These are phyloP conservation scores for Dioscorea dumetorum DNA, from an alignment of 106 monocot genomes.

Conservation along the genomic window DNA sequence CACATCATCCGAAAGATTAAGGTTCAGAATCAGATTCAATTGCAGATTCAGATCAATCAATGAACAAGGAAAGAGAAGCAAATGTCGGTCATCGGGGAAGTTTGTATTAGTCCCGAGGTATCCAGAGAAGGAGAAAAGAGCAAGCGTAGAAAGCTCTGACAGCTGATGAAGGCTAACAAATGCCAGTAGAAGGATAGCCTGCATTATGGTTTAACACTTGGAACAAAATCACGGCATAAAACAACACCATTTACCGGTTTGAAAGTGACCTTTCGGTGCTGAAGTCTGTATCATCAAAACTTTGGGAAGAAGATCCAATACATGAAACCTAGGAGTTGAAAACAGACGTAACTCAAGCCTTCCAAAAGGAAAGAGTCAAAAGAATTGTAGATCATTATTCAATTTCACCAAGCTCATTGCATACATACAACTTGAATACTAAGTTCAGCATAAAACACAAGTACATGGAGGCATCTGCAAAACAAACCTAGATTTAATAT, in stretches of 20 bases:
- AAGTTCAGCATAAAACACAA: conserved; percentile 10
- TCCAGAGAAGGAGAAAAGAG: background rate
- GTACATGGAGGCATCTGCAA: conserved; percentile 4
- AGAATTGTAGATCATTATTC: conserved; percentile 4
- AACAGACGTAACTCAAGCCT: background rate
- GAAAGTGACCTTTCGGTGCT: background rate
- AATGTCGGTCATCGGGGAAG: background rate
- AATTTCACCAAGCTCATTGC: conserved; percentile 23
- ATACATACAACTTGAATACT: conserved; percentile 1
- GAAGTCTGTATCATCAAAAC: conserved; percentile 20
- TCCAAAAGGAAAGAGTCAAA: background rate
- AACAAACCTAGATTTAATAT: too few species aligned
- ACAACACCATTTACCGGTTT: background rate
- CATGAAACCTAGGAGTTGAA: conserved; percentile 16
- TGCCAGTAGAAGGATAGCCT: background rate
- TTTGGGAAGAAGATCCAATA: conserved; percentile 22
- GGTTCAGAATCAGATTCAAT: background rate
- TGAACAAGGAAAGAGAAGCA: background rate
- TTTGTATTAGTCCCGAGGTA: background rate
- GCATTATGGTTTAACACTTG: background rate
- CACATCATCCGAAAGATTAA: background rate
- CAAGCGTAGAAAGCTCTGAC: too few species aligned
- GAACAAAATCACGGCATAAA: conserved; percentile 5
- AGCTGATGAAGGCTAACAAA: background rate
- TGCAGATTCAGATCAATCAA: too few species aligned